Percentiles rank a stretch among this genome's conserved stretches.
Evolutionary conservation across 106 monocot genomes (phyloP).

Genomic region (Acorus gramineus): DNA sequence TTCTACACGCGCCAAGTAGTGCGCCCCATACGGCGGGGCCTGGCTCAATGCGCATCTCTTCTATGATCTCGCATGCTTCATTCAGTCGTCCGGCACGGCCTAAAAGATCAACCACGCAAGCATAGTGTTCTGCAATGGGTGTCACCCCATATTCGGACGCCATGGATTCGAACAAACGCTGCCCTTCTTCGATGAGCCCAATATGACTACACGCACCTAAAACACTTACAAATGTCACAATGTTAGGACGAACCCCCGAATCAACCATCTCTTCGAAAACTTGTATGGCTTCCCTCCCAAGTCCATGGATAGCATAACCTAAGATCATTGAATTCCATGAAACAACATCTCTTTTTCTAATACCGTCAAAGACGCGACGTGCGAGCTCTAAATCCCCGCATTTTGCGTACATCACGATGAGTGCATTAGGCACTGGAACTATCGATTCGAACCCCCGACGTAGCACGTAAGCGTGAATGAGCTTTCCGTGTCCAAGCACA

Average conservation of each 20-base stretch:
- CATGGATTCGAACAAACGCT: constrained; percentile 45
- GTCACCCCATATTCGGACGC: constrained; percentile 11
- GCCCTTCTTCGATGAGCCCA: constrained; percentile 43
- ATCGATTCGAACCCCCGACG: constrained; percentile 41
- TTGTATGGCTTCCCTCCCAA: constrained; percentile 33
- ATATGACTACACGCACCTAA: constrained; percentile 63
- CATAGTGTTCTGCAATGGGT: constrained; percentile 49
- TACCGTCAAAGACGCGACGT: constrained; percentile 24
- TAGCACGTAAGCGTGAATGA: constrained; percentile 57
- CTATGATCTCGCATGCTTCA: constrained; percentile 37
- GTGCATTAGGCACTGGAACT: constrained; percentile 44
- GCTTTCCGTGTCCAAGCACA: constrained; percentile 48
- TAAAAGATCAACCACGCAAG: constrained; percentile 60
- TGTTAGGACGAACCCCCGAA: constrained; percentile 24
- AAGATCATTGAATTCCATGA: constrained; percentile 72
- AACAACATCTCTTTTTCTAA: constrained; percentile 41
- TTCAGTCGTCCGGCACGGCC: constrained; percentile 58
- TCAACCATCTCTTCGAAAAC: constrained; percentile 48
- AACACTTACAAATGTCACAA: constrained; percentile 40
- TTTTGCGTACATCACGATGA: constrained; percentile 59
- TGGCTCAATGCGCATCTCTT: constrained; percentile 49
- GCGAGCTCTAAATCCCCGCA: constrained; percentile 40
- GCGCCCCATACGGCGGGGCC: constrained; percentile 64
- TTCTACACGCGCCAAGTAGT: constrained; percentile 59
- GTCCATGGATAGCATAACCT: constrained; percentile 41